Evolutionary conservation across 768 basidiomycete genomes (phyloP).

Genomic region (Hericium erinaceus): DNA sequence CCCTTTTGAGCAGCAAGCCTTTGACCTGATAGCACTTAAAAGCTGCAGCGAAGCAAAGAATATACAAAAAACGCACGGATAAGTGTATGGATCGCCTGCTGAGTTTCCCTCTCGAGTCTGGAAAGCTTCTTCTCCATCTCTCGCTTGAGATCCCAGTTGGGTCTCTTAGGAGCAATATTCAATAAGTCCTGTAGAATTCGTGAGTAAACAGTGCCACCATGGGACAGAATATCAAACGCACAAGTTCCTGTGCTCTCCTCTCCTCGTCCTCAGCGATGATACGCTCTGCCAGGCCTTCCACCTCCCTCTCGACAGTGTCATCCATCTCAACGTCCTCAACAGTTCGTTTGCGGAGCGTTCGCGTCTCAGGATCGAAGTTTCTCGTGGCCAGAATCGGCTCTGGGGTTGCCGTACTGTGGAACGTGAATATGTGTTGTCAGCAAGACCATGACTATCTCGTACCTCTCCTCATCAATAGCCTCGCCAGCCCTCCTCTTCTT

Average conservation of each 20-base stretch:
- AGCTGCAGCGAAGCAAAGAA: not conserved
- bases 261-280: slow-evolving; percentile 86
- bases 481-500: slow-evolving; percentile 63
- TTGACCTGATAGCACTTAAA: slow-evolving; percentile 42
- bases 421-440: not conserved
- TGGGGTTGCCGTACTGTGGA: slow-evolving; percentile 7
- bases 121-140: slow-evolving; percentile 87
- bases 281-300: slow-evolving; percentile 73
- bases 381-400: slow-evolving; percentile 56
- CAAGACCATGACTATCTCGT: slow-evolving; percentile 21
- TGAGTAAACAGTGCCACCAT: not conserved
- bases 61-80: slow-evolving; percentile 59
- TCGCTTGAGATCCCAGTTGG: slow-evolving; percentile 93
- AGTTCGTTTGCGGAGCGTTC: slow-evolving; percentile 61
- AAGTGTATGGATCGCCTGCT: slow-evolving; percentile 85
- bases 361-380: slow-evolving; percentile 87
- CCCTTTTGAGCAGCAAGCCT: slow-evolving; percentile 74
- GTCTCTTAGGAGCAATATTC: slow-evolving; percentile 94
- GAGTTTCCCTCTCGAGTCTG: slow-evolving; percentile 84
- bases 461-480: slow-evolving; percentile 31
- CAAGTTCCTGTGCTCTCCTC: slow-evolving; percentile 79
- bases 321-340: slow-evolving; percentile 47
- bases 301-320: slow-evolving; percentile 84
- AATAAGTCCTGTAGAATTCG: slow-evolving; percentile 63
- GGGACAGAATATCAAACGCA: slow-evolving; percentile 27